Percentiles rank a stretch among this genome's conserved stretches.
Conservation (phyloP, 2,329 filamentous ascomycete genomes). For the Cladosporium sphaerospermum region DNA sequence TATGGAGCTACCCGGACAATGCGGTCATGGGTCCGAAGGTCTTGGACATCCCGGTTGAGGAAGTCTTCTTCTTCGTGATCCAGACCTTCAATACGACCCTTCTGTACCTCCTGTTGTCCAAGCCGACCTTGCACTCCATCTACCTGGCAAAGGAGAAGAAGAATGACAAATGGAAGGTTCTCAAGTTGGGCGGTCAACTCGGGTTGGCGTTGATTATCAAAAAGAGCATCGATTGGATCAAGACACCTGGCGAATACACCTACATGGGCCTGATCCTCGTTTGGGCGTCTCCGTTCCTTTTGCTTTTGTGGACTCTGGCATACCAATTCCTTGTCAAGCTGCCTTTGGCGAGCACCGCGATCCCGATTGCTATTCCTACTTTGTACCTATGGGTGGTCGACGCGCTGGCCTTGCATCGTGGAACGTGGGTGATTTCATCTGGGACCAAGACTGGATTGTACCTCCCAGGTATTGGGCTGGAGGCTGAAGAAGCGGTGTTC, state of each 20-base stretch:
- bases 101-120: slow-evolving; percentile 62
- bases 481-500: slow-evolving; percentile 69
- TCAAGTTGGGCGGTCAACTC: slow-evolving; percentile 46
- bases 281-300: slow-evolving; percentile 62
- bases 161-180: slow-evolving; percentile 33
- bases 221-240: slow-evolving; percentile 42
- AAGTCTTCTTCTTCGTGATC: slow-evolving; percentile 71
- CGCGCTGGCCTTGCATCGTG: slow-evolving; percentile 58
- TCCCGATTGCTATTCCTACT: slow-evolving; percentile 59
- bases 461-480: slow-evolving; percentile 55
- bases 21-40: slow-evolving; percentile 59
- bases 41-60: slow-evolving; percentile 62
- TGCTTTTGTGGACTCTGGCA: slow-evolving; percentile 58
- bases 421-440: slow-evolving; percentile 65
- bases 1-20: slow-evolving; percentile 66
- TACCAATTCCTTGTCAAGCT: slow-evolving; percentile 58
- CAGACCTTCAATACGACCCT: slow-evolving; percentile 69
- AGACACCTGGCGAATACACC: slow-evolving; percentile 46
- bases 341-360: slow-evolving; percentile 50
- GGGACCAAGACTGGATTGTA: slow-evolving; percentile 61
- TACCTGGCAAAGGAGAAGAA: slow-evolving; percentile 43
- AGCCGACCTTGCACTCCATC: slow-evolving; percentile 52
- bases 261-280: slow-evolving; percentile 65
- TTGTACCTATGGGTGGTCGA: slow-evolving; percentile 68
- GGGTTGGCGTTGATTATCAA: slow-evolving; percentile 41